Conservation (phyloP, 495 filamentous ascomycete species). For the Tuber calosporum region DNA sequence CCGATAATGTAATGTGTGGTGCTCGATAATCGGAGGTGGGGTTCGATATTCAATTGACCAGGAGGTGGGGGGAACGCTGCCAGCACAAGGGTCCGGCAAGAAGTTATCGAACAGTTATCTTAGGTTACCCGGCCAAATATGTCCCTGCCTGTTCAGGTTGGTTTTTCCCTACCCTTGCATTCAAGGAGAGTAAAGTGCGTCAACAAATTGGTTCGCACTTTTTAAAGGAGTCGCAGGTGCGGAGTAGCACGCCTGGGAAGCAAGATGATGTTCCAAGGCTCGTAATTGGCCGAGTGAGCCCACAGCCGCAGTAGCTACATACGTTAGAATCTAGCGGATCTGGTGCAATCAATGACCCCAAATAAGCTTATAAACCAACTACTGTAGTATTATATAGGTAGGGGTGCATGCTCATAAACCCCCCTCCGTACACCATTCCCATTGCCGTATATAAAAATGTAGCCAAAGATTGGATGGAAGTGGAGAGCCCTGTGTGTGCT, state of each 20-base stretch:
- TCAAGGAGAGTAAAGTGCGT: neutral
- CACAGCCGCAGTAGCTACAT: neutral
- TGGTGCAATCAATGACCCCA: neutral
- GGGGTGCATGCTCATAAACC: no score
- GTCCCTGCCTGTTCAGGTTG: no score
- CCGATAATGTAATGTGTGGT: neutral
- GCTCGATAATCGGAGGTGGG: neutral
- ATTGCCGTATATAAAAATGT: neutral
- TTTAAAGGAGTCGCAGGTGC: neutral
- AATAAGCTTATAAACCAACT: no score
- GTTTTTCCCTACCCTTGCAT: no score
- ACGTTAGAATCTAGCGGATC: neutral
- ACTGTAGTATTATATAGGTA: no score
- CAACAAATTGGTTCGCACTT: neutral
- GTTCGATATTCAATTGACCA: no score
- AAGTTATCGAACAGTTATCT: no score
- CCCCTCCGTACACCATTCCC: neutral
- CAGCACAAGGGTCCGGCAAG: no score
- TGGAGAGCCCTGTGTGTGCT: no score
- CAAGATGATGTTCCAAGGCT: neutral
- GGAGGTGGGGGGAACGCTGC: neutral
- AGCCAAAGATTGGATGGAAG: neutral
- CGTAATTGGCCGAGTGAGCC: neutral
- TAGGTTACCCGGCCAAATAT: no score
- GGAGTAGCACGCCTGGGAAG: neutral